Evolutionary conservation across 2,329 filamentous ascomycete genomes (phyloP).

Genomic region (Diaporthe vaccinii): DNA sequence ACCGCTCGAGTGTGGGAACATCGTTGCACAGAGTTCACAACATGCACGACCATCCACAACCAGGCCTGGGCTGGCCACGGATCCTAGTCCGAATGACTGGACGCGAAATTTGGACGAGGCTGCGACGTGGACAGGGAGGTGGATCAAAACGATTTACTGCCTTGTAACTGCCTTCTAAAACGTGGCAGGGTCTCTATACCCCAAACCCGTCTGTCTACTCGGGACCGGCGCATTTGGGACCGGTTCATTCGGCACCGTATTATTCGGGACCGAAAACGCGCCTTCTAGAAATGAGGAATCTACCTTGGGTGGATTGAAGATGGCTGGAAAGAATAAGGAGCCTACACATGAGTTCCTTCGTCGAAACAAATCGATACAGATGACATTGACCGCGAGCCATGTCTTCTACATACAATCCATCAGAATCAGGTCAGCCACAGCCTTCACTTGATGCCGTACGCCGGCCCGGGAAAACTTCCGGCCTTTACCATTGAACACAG

Average conservation of each 20-base stretch:
- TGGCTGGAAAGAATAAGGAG: not conserved
- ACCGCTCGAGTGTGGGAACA: not conserved
- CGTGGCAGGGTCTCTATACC: not conserved
- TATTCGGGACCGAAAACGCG: not conserved
- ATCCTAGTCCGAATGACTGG: not conserved
- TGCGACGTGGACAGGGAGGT: not conserved
- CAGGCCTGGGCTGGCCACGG: not conserved
- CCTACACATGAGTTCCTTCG: not conserved
- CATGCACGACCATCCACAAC: not conserved
- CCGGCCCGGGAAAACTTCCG: not conserved
- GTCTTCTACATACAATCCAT: not conserved
- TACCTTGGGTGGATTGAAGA: not conserved
- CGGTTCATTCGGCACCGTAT: not conserved
- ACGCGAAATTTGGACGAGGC: not conserved
- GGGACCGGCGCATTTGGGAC: not conserved
- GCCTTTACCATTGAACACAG: not conserved
- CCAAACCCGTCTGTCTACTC: not conserved
- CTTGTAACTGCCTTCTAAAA: not conserved
- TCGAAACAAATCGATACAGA: not conserved
- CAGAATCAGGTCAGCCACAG: not conserved
- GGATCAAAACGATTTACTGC: not conserved
- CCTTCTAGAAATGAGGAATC: not conserved
- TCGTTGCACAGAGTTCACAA: not conserved
- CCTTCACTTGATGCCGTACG: not conserved
- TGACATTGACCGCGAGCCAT: not conserved